Evolutionary conservation across 1,284 basidiomycete genomes (phyloP), one percentile per base, ranked within the genome.

Genomic region (Grifola frondosa): DNA sequence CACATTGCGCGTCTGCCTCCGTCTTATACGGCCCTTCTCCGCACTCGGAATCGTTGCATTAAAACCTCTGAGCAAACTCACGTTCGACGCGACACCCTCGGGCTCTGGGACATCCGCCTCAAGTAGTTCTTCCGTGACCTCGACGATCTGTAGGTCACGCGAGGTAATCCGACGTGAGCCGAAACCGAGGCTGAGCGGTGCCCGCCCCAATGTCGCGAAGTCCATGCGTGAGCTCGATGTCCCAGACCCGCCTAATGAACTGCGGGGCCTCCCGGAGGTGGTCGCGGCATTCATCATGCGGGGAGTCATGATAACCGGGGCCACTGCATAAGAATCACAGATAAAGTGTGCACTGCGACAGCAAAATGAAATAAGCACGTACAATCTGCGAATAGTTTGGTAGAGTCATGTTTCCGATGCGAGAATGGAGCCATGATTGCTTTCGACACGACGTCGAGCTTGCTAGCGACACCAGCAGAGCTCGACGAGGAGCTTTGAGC

Each of bases 41-140:
- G 91, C 81, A 58, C 85, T 90, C 8, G 93, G 93, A 37, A 95
- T 88, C 2, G 93, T 96, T 22, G 93, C 93, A 54, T 89, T 86
- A 66, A 96, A 97, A 0, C 93, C 93, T 31, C 85, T 80, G 30
- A 94, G 71, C 21, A 97, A 71, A 58, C 85, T 85, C 40, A 91
- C 82, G 57, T 81, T 75, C 23, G 75, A 74, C 6, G 79, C 79
- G 19, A 80, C 71, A 28, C 77, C 79, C 19, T 79, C 78, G 6
- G 75, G 77, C 51, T 84, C 84, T 8, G 88, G 85, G 3, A 92
- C 78, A 16, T 87, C 80, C 5, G 77, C 73, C 10, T 74, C 69
- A n/a, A 93, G 76, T 10, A 95, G 70, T 51, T 85, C 81, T 24
- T 87, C 85, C 6, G 87, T 85, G 5, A 82, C 87, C 68, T 94